Evolutionary conservation across 2,329 filamentous ascomycete genomes (phyloP), one percentile per base, ranked within the genome.

Genomic region (Graphiopsis chlorocephala): DNA sequence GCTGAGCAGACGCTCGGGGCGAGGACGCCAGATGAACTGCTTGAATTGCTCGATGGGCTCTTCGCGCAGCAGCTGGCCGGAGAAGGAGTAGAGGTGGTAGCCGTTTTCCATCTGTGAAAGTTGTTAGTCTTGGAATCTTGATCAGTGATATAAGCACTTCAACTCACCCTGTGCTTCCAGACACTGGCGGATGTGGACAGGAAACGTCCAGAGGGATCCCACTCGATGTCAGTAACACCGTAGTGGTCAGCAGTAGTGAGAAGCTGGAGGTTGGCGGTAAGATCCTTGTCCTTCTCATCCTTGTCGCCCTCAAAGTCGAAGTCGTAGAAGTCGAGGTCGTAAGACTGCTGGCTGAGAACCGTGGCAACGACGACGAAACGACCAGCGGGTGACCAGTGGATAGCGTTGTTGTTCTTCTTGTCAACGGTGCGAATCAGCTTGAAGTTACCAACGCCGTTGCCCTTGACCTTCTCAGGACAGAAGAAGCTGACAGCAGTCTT

Each of bases 391-490:
- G 93, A 96, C 95, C 95, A 99, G 87, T 98, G 98, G 75, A 99
- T 99, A 70, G 92, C 93, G 76, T 99, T 99, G 86, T 91, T 97
- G 82, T 96, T 98, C 88, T 98, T 98, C 88, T 98, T 98, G 74
- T 99, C 95, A 64, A 97, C 84, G 10, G 93, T 98, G 68, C 93
- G 89, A 71, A 98, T 89, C 77, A 96, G 92, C 84, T 94, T 96
- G 86, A 98, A 99, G 84, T 96, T 97, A 69, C 95, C 95, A 35
- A 91, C 84, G 26, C 86, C 84, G 61, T 86, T 80, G 64, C 86
- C 92, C 86, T 98, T 99, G 74, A 87, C 82, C 84, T 97, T 98
- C 79, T 99, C 95, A 0, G 95, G 93, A 72, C 92, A 94, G 84
- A 97, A 99, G 86, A 99, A 99, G 35, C 92, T 87, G 23, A 98